Evolutionary conservation across 2,329 filamentous ascomycete genomes (phyloP).

Genomic region (Lizonia empirigonia): DNA sequence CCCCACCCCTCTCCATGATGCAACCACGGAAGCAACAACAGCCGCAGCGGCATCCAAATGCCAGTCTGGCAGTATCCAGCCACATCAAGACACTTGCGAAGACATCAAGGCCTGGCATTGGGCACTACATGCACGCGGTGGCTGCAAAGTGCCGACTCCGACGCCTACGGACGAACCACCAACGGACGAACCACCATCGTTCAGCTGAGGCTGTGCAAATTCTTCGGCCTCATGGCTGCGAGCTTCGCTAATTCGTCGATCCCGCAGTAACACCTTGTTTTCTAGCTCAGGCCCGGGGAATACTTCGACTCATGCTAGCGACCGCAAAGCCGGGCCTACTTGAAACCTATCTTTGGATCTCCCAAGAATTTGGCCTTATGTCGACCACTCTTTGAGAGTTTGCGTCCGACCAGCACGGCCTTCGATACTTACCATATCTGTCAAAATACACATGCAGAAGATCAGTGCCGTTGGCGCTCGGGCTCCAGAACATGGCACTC

Average conservation of each 20-base stretch:
- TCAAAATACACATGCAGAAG: neutral
- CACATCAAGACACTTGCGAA: conserved; percentile 8
- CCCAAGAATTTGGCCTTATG: neutral
- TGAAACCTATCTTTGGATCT: neutral
- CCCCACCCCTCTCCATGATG: neutral
- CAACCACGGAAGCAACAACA: neutral
- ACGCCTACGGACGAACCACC: conserved; percentile 19
- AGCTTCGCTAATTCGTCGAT: conserved; percentile 4
- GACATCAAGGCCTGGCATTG: conserved; percentile 21
- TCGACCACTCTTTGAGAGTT: neutral
- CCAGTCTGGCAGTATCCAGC: neutral
- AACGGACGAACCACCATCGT: conserved; percentile 17
- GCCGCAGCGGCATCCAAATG: neutral
- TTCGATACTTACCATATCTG: neutral
- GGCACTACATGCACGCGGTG: conserved; percentile 22
- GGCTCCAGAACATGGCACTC: neutral
- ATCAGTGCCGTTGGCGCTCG: neutral
- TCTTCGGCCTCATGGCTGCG: conserved; percentile 2
- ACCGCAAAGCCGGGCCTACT: neutral
- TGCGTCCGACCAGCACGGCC: neutral
- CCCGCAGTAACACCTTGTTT: conserved; percentile 14
- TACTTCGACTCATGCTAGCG: neutral
- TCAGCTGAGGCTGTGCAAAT: conserved; percentile 15
- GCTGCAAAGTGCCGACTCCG: conserved; percentile 17
- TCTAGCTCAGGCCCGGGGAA: neutral